These are phyloP conservation scores for Trichocomaceae sp. DNA, from an alignment of 2,329 filamentous ascomycete genomes.

Conservation along the genomic window DNA sequence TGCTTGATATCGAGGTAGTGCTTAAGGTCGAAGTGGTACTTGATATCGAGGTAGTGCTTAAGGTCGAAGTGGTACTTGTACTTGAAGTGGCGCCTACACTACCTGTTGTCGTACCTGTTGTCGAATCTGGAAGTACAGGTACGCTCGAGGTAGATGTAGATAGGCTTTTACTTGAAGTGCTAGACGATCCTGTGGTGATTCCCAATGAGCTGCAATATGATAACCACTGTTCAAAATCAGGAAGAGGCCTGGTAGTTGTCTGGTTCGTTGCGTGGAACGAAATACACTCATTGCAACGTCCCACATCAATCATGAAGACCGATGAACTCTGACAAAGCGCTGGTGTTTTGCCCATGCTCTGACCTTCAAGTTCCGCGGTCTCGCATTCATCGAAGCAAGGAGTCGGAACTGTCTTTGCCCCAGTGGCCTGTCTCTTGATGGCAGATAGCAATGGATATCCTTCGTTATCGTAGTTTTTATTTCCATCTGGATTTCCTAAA, in stretches of 20 bases:
- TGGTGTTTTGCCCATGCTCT: slow-evolving; percentile 42
- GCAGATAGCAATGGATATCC: neutral
- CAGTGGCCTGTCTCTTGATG: slow-evolving; percentile 6
- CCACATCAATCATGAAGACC: slow-evolving; percentile 9
- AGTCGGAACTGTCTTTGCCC: slow-evolving; percentile 29
- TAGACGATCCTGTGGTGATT: neutral
- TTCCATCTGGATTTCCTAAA: neutral
- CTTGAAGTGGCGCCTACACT: neutral
- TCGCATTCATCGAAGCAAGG: slow-evolving; percentile 52
- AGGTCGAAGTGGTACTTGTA: neutral
- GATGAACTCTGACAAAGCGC: slow-evolving; percentile 15
- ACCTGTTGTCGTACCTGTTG: neutral
- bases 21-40: neutral
- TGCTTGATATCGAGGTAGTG: neutral
- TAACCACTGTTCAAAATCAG: slow-evolving; percentile 15
- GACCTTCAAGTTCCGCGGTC: slow-evolving; percentile 42
- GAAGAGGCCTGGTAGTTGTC: slow-evolving; percentile 2
- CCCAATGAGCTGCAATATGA: slow-evolving; percentile 10
- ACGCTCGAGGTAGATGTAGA: slow-evolving; percentile 1
- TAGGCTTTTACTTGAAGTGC: neutral
- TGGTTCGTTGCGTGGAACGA: slow-evolving; percentile 3
- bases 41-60: neutral
- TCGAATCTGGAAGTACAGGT: slow-evolving; percentile 3
- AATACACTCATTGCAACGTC: slow-evolving; percentile 9
- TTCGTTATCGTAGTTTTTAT: neutral